Base-by-base conservation (phyloP, 371 early-diverging fungal species). In the Mortierella sp. region DNA sequence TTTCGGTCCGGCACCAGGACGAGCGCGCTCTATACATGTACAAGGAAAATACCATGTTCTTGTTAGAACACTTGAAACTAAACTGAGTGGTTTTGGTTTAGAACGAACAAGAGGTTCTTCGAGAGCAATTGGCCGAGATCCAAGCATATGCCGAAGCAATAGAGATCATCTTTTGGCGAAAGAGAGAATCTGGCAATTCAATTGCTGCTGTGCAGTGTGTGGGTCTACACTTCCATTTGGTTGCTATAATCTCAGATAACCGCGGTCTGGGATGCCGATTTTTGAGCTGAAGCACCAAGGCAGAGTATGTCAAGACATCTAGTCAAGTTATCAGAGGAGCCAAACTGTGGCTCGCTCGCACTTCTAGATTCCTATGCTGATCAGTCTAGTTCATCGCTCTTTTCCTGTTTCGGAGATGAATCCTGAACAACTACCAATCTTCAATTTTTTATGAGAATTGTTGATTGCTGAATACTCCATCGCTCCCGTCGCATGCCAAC, bases 1-100 rank as follows among this genome's bases (percentile, higher is more conserved):
- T 68, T 87, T 86, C 58, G 76, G 73, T 58, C 84, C 79, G 43
- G 84, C 76, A 38, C 84, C 88, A 16, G 74, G 78, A 28, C 76
- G 62, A 21, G 77, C 60, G 52, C 72, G 84, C 65, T 78, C 84
- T 84, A 45, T 62, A n/a, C 8, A 50, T n/a, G n/a, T n/a, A n/a
- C n/a, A 50, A n/a, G 5, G n/a, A 21, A 50, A 50, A n/a, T 19
- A n/a, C 8, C 50, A 50, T 13, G 16, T 50, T n/a, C 21, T 50
- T 9, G 45, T 45, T 45, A 45, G 45, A 5, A 36, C 36, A 36
- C 36, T 36, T 36, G 6, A 45, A 11, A 45, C 1, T 45, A 15
- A 50, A n/a, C 1, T 50, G 50, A 6, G 16, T 50, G n/a, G 50
- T 1, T 50, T 50, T 50, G 16, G 50, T n/a, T n/a, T 16, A n/a